Conservation (phyloP, 2,329 filamentous ascomycete species). For the Hymenoscyphus albidus region DNA sequence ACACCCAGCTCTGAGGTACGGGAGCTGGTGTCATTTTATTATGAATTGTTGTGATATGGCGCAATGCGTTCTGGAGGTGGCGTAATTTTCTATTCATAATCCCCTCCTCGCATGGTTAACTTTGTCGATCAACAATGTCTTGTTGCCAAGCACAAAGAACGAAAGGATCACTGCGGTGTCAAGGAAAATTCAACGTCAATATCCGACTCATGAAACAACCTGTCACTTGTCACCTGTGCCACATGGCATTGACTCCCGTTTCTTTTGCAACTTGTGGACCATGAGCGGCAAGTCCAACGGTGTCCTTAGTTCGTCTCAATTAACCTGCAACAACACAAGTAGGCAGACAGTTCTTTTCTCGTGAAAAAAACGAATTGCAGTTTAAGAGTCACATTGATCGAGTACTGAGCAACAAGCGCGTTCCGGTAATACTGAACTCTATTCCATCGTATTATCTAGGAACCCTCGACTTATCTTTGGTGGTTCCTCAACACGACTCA, state of each 20-base stretch:
- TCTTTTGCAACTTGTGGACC: not conserved
- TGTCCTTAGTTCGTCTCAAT: not conserved
- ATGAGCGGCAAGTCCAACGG: not conserved
- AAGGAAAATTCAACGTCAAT: not conserved
- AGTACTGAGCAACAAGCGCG: not conserved
- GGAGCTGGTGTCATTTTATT: constrained; percentile 23
- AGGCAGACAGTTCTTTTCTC: not conserved
- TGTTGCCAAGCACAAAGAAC: not conserved
- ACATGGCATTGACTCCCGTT: not conserved
- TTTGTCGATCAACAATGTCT: not conserved
- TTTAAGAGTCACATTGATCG: not conserved
- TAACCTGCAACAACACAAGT: not conserved
- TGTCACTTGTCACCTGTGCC: not conserved
- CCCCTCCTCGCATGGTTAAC: not conserved
- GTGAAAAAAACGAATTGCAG: not conserved
- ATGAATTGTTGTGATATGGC: constrained; percentile 20
- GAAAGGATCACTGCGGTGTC: not conserved
- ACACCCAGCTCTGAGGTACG: not conserved
- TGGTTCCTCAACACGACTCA: constrained; percentile 2
- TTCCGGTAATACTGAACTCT: not conserved
- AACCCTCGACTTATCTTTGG: not conserved
- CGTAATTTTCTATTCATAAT: constrained; percentile 12
- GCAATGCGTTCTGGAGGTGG: constrained; percentile 17
- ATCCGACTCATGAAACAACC: not conserved
- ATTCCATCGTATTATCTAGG: constrained; percentile 1